Evolutionary conservation across 768 basidiomycete genomes (phyloP).

Genomic region (Mycena olivaceomarginata): DNA sequence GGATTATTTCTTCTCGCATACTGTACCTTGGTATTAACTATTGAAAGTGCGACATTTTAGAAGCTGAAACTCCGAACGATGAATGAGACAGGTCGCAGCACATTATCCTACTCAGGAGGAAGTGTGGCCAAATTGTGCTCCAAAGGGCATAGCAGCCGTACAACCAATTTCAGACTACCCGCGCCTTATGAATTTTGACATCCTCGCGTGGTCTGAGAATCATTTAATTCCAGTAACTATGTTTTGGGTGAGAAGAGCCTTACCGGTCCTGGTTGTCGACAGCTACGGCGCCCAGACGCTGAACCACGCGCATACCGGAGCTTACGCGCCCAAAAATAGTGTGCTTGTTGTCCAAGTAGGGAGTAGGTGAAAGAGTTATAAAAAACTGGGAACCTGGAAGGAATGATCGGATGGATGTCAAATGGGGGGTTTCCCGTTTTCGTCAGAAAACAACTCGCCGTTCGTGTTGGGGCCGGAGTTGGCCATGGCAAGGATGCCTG

Average conservation of each 20-base stretch:
- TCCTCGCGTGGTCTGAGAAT: conserved; percentile 78
- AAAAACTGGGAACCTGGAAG: conserved; percentile 94
- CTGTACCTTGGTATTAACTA: too few species aligned
- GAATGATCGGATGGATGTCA: conserved; percentile 35
- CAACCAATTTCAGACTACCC: conserved; percentile 47
- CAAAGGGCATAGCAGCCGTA: neutral
- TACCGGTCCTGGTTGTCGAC: conserved; percentile 93
- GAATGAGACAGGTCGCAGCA: too few species aligned
- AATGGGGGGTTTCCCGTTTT: neutral
- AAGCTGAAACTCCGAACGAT: too few species aligned
- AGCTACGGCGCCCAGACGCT: conserved; percentile 92
- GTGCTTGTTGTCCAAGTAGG: conserved; percentile 90
- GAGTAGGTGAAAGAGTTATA: conserved; percentile 89
- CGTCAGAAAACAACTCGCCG: conserved; percentile 60
- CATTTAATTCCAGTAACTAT: conserved; percentile 20
- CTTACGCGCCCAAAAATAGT: conserved; percentile 95
- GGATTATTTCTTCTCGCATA: neutral
- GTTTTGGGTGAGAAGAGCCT: conserved; percentile 49
- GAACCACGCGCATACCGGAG: conserved; percentile 94
- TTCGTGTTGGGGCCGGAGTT: conserved; percentile 98
- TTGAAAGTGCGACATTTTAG: too few species aligned
- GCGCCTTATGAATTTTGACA: conserved; percentile 92
- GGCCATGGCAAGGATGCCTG: conserved; percentile 97
- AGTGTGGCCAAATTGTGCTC: neutral
- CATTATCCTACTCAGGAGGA: neutral